Conservation (phyloP, 2,329 filamentous ascomycete species). For the Aspergillus alliaceus region DNA sequence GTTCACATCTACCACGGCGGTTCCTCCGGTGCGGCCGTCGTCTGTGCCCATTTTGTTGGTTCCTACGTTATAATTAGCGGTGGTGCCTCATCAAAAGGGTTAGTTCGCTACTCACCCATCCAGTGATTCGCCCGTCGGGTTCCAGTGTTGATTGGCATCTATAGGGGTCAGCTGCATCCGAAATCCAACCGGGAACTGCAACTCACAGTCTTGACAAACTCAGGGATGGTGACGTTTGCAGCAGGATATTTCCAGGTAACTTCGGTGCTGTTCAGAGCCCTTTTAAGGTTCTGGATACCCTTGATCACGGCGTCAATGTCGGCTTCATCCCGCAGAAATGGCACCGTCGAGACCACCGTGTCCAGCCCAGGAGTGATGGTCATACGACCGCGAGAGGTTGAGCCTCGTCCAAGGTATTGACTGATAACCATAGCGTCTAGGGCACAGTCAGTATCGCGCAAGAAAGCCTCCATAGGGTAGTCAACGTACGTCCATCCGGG, state of each 20-base stretch:
- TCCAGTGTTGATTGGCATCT: constrained; percentile 5
- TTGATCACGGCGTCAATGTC: constrained; percentile 9
- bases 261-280: neutral
- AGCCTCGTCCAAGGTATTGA: constrained; percentile 9
- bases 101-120: constrained; percentile 9
- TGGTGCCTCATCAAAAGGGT: neutral
- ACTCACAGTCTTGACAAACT: constrained; percentile 10
- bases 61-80: constrained; percentile 9
- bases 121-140: constrained; percentile 7
- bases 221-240: neutral
- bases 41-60: constrained; percentile 20
- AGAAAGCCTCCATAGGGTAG: neutral
- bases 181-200: neutral
- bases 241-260: constrained; percentile 13
- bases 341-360: constrained; percentile 9
- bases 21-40: constrained; percentile 17
- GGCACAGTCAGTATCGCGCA: neutral
- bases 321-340: constrained; percentile 2
- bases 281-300: constrained; percentile 6
- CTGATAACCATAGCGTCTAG: constrained; percentile 6
- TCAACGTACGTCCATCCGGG: constrained; percentile 10
- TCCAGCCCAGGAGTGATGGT: constrained; percentile 4
- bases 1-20: constrained; percentile 18
- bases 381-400: constrained; percentile 9
- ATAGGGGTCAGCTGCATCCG: neutral